Conservation (phyloP, 495 filamentous ascomycete genomes). For the Clavariopsis aquatica region DNA sequence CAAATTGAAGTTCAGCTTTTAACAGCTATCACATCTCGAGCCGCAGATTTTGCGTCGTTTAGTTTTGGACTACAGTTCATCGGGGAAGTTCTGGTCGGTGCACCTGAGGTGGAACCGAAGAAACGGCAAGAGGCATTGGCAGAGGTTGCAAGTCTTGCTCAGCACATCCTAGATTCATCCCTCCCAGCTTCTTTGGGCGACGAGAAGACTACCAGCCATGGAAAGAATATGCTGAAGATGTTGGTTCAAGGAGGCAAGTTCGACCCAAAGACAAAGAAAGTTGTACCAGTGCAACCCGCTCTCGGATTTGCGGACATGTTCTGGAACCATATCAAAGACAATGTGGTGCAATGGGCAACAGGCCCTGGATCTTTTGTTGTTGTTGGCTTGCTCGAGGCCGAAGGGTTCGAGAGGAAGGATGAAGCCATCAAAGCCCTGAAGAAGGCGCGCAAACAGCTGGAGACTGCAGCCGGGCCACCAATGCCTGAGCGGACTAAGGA, state of each 20-base stretch:
- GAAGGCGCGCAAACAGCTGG: conserved; percentile 56
- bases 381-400: conserved; percentile 74
- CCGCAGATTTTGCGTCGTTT: conserved; percentile 64
- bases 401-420: conserved; percentile 67
- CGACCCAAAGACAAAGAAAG: conserved; percentile 65
- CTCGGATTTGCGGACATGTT: conserved; percentile 76
- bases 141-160: conserved; percentile 69
- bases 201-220: conserved; percentile 45
- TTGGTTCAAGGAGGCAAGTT: conserved; percentile 84
- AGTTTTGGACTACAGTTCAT: conserved; percentile 87
- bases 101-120: conserved; percentile 48
- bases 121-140: conserved; percentile 70
- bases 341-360: conserved; percentile 82
- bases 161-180: conserved; percentile 55
- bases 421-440: conserved; percentile 67
- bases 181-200: not conserved
- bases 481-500: not conserved
- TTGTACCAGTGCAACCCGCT: conserved; percentile 69
- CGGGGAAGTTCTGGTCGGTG: conserved; percentile 75
- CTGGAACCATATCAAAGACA: conserved; percentile 71
- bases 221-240: conserved; percentile 76
- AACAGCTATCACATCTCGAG: conserved; percentile 66
- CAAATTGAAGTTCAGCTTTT: conserved; percentile 68
- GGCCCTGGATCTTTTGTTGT: conserved; percentile 80
- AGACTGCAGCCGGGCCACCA: conserved; percentile 51